Evolutionary conservation across 495 filamentous ascomycete species (phyloP).

Genomic region (Letharia lupina): DNA sequence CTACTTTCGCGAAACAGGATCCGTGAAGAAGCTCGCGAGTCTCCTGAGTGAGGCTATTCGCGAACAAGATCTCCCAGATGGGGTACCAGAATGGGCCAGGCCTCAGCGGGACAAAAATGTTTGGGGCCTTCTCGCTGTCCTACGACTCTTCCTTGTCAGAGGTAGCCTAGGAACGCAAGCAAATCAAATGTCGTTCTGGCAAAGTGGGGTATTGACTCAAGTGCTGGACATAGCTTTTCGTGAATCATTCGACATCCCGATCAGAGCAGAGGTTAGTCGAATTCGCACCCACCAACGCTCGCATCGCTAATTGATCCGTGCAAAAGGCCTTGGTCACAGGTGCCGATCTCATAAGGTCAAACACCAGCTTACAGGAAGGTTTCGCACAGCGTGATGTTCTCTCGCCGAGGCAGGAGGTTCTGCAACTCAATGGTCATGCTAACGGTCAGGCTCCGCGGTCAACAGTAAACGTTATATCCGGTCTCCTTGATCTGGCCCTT

Average conservation of each 20-base stretch:
- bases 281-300: constrained; percentile 17
- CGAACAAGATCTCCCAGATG: constrained; percentile 48
- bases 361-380: constrained; percentile 66
- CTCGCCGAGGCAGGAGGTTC: constrained; percentile 41
- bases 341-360: constrained; percentile 81
- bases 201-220: constrained; percentile 70
- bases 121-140: constrained; percentile 77
- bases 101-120: constrained; percentile 82
- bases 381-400: constrained; percentile 79
- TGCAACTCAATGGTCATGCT: constrained; percentile 37
- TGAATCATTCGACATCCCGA: constrained; percentile 60
- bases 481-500: constrained; percentile 79
- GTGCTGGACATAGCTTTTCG: constrained; percentile 79
- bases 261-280: constrained; percentile 65
- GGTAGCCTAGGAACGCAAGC: constrained; percentile 70
- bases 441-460: constrained; percentile 41
- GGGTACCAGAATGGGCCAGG: constrained; percentile 62
- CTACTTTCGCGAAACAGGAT: constrained; percentile 85
- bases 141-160: constrained; percentile 73
- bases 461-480: constrained; percentile 85
- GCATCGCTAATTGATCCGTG: constrained; percentile 9
- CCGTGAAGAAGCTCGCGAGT: constrained; percentile 61
- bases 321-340: constrained; percentile 68
- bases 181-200: constrained; percentile 82
- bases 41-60: constrained; percentile 58